Percentiles rank a stretch among this genome's conserved stretches.
phyloP scores from a whole-genome alignment of 164 flowering plant species.

The Brasenia schreberi region DNA sequence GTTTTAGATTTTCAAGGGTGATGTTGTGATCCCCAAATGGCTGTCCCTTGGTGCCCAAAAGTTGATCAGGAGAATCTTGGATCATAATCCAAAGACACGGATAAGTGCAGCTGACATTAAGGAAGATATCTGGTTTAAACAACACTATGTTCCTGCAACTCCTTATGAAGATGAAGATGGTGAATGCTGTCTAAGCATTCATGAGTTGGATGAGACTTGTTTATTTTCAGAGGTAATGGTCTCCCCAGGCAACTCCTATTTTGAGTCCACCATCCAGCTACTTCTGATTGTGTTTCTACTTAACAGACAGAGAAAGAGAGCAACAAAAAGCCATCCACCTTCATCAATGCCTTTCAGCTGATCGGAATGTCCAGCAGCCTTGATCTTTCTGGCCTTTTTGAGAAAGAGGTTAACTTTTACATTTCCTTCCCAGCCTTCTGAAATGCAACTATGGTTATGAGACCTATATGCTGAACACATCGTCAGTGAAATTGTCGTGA shows the following conservation, averaged over 20 bases:
- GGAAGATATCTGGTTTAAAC: conserved; percentile 69
- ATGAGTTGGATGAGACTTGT: conserved; percentile 45
- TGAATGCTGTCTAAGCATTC: not conserved
- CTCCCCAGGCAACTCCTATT: not conserved
- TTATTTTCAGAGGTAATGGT: conserved; percentile 33
- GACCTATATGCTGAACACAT: not conserved
- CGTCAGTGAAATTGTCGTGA: not conserved
- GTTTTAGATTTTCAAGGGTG: conserved; percentile 74
- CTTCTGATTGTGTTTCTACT: not conserved
- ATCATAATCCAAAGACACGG: conserved; percentile 76
- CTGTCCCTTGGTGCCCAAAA: conserved; percentile 63
- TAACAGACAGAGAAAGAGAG: not conserved
- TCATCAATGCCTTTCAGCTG: conserved; percentile 86
- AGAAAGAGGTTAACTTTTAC: conserved; percentile 56
- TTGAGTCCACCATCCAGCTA: not conserved
- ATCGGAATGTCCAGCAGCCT: conserved; percentile 94
- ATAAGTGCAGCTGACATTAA: conserved; percentile 62
- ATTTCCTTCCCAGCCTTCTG: not conserved
- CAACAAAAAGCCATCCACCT: conserved; percentile 33
- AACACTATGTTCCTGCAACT: conserved; percentile 39
- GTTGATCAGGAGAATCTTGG: conserved; percentile 66
- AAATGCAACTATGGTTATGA: not conserved
- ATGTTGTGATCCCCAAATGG: conserved; percentile 67
- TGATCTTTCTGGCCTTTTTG: conserved; percentile 95
- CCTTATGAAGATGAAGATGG: conserved; percentile 61